Base-by-base conservation (phyloP, 2,329 filamentous ascomycete species). In the Rutstroemia sp. region DNA sequence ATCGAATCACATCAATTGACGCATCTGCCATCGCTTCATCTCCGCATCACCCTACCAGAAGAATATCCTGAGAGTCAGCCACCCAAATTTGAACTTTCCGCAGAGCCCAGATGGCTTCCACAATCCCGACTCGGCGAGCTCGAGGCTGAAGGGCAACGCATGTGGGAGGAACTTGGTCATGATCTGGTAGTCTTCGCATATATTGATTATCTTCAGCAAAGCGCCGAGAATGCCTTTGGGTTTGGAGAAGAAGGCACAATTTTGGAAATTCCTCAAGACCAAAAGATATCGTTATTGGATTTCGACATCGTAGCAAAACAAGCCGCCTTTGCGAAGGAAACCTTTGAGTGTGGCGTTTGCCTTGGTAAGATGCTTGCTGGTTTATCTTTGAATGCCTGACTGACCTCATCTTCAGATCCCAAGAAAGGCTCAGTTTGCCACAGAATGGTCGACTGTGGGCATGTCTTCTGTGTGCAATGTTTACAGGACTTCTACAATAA, bases 401-500 rank as follows among this genome's bases (percentile, higher is more conserved):
- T 50, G 62, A 47, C 61, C 40, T 52, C 27, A 30, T 5, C 42
- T 34, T 10, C 56, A 80, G 92, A 97, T 70, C 91, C 91, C 0
- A 96, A 96, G 71, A 96, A 95, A 69, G 94, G 94, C 1, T 72
- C 75, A 0, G 80, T 77, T 10, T 97, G 94, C 69, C 88, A 97
- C 73, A 82, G 83, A 44, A 85, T 97, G 78, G 73, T 87, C 47
- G 83, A 86, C 57, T 99, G 94, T 70, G 84, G 83, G 0, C 92
- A 99, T 69, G 90, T 97, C 39, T 99, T 97, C 68, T 99, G 94
- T 70, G 75, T 86, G 17, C 72, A 82, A n/a, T 99, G 94, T 67
- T 76, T 99, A 2, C 86, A 89, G 60, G 89, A 92, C 64, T 96
- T 92, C 64, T 97, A 95, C 77, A 89, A 87, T 63, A 86, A 84